phyloP scores from a whole-genome alignment of 345 rosid species.

The Linum tenue region DNA sequence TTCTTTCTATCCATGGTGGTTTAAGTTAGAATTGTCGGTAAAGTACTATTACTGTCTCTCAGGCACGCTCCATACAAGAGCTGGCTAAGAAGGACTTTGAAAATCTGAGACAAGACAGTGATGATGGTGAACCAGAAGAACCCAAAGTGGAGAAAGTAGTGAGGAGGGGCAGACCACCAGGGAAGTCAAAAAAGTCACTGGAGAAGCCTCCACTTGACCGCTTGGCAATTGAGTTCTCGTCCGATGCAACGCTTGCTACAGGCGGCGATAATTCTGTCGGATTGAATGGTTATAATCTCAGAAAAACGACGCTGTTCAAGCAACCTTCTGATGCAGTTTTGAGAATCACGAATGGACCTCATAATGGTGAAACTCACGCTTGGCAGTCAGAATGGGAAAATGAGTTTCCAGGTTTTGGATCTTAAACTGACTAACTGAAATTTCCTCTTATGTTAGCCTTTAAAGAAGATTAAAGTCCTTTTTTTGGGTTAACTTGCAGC shows the following conservation, averaged over 20 bases:
- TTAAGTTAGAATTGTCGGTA: constrained; percentile 8
- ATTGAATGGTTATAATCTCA: constrained; percentile 52
- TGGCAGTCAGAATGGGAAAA: constrained; percentile 75
- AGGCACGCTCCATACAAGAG: constrained; percentile 90
- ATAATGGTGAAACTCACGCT: constrained; percentile 41
- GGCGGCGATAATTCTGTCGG: constrained; percentile 45
- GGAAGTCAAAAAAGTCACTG: constrained; percentile 48
- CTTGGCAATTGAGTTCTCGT: constrained; percentile 50
- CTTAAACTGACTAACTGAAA: constrained; percentile 1
- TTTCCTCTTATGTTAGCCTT: constrained; percentile 1
- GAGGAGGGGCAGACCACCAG: constrained; percentile 69
- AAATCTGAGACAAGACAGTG: constrained; percentile 88
- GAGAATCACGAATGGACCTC: constrained; percentile 38
- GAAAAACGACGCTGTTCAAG: constrained; percentile 43
- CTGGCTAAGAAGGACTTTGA: constrained; percentile 88
- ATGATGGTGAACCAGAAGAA: constrained; percentile 55
- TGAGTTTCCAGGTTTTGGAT: constrained; percentile 71
- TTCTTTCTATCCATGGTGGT: background rate
- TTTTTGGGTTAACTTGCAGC: constrained; percentile 36
- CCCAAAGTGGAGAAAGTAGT: constrained; percentile 29
- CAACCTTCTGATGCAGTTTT: constrained; percentile 48
- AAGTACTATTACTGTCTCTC: constrained; percentile 15
- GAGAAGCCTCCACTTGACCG: constrained; percentile 49
- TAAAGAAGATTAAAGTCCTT: background rate
- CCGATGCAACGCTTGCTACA: constrained; percentile 53